Percentiles rank a stretch among this genome's conserved stretches.
Conservation (phyloP, 495 filamentous ascomycete genomes). For the Tuber melanosporum region DNA sequence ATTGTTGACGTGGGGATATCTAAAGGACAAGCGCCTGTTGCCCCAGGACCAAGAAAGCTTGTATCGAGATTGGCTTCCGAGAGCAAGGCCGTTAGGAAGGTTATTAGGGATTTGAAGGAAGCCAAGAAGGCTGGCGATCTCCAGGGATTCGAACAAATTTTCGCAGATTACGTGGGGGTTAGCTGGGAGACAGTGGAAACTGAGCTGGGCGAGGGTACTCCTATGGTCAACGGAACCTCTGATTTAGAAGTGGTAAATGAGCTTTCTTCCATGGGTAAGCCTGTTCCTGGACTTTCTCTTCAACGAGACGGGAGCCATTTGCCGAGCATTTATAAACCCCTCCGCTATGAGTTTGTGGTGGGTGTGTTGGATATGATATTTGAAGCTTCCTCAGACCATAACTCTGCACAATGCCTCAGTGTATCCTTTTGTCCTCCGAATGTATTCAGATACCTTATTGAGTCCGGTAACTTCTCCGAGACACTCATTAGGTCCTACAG, state of each 20-base stretch:
- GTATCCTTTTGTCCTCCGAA: constrained; percentile 35
- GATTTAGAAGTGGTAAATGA: not conserved
- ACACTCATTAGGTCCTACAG: constrained; percentile 19
- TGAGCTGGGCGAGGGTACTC: constrained; percentile 13
- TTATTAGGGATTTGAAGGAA: constrained; percentile 14
- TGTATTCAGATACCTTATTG: constrained; percentile 36
- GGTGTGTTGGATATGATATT: constrained; percentile 33
- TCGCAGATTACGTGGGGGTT: constrained; percentile 26
- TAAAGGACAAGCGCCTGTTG: not conserved
- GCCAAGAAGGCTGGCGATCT: constrained; percentile 15
- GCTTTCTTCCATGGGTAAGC: not conserved
- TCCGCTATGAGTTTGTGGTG: constrained; percentile 31
- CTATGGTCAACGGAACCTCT: constrained; percentile 24
- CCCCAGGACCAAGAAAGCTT: constrained; percentile 4
- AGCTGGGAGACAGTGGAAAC: constrained; percentile 3
- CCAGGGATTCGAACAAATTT: constrained; percentile 25
- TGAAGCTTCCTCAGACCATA: constrained; percentile 8
- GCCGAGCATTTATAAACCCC: constrained; percentile 14
- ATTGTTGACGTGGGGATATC: not conserved
- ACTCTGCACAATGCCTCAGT: constrained; percentile 11
- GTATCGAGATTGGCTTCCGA: constrained; percentile 12
- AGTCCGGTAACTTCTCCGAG: constrained; percentile 38
- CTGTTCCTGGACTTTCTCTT: not conserved
- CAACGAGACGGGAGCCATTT: not conserved
- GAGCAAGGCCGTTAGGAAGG: constrained; percentile 9